Percentiles rank a stretch among this genome's conserved stretches.
phyloP scores from a whole-genome alignment of 371 early-diverging fungal genomes.

The Apophysomyces ossiformis region DNA sequence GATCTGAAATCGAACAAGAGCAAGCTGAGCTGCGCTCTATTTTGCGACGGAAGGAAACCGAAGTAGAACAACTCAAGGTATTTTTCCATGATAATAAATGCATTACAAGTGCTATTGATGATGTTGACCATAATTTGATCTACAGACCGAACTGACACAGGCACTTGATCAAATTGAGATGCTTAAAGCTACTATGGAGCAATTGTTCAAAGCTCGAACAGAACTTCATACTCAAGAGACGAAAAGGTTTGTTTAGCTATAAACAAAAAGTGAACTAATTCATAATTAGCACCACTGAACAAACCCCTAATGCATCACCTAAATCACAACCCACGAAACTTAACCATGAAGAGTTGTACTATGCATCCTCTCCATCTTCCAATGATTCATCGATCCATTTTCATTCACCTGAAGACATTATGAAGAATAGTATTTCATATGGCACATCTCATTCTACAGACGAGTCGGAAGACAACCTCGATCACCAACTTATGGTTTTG shows the following conservation, averaged over 20 bases:
- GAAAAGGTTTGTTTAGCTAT: constrained; percentile 3
- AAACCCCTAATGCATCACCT: constrained; percentile 8
- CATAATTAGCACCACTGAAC: background rate
- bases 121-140: background rate
- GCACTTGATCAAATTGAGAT: constrained; percentile 17
- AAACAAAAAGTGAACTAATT: background rate
- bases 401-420: background rate
- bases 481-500: constrained; percentile 11
- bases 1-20: constrained; percentile 6
- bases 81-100: background rate
- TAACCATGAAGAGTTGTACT: background rate
- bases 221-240: constrained; percentile 1
- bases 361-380: constrained; percentile 10
- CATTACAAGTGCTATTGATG: too few species aligned
- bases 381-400: background rate
- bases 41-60: background rate
- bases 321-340: background rate
- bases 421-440: constrained; percentile 11
- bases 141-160: constrained; percentile 12
- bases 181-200: constrained; percentile 16
- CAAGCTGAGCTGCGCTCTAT: constrained; percentile 13
- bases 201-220: constrained; percentile 1
- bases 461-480: constrained; percentile 11
- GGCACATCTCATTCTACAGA: constrained; percentile 4
- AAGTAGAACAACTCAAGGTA: constrained; percentile 11